Conservation (phyloP, 1,139 yeast genomes). For the Geotrichum phurueaensis region DNA sequence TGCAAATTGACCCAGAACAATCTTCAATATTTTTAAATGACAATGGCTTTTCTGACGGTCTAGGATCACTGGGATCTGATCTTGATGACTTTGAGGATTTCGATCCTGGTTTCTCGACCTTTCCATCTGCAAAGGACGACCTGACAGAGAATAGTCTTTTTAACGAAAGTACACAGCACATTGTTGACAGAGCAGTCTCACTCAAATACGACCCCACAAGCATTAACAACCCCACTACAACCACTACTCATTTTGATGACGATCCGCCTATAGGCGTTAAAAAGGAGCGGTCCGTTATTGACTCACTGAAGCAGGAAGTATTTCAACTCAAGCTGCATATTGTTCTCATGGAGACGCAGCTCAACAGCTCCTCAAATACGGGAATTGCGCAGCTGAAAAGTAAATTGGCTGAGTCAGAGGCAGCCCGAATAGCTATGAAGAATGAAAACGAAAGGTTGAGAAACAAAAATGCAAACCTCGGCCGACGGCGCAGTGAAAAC, state of each 20-base stretch:
- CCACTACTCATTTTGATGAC: not conserved
- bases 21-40: not conserved
- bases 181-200: not conserved
- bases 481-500: not conserved
- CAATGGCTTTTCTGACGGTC: not conserved
- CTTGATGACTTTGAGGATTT: not conserved
- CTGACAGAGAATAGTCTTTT: not conserved
- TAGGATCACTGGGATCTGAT: not conserved
- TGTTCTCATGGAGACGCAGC: conserved; percentile 20
- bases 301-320: conserved; percentile 19
- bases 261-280: conserved; percentile 15
- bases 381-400: conserved; percentile 20
- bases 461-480: conserved; percentile 14
- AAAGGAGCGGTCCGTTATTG: conserved; percentile 19
- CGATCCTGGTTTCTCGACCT: not conserved
- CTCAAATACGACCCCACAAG: not conserved
- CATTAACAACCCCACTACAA: not conserved
- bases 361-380: conserved; percentile 17
- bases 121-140: not conserved
- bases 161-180: not conserved
- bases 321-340: conserved; percentile 21
- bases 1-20: not conserved
- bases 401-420: conserved; percentile 19
- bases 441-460: conserved; percentile 22
- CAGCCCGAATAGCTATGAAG: conserved; percentile 18